Percentiles rank a stretch among this genome's conserved stretches.
Evolutionary conservation across 169 alveolate genomes (phyloP).

Genomic region (Cyclospora cayetanensis): DNA sequence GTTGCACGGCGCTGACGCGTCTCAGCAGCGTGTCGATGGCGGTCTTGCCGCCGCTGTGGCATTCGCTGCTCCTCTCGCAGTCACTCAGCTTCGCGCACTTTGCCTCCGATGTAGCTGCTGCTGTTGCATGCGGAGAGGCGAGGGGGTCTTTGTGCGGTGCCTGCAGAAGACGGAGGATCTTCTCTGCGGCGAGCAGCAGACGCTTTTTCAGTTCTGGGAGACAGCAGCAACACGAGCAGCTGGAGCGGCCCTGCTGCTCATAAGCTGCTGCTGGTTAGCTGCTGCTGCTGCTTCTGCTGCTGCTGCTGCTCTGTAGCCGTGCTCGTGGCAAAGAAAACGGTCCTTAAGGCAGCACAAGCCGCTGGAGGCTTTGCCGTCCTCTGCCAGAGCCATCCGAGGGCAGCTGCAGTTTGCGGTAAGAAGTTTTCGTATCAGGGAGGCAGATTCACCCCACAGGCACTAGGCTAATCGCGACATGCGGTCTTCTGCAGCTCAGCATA

Average conservation of each 20-base stretch:
- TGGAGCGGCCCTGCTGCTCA: neutral
- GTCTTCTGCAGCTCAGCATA: too few species aligned
- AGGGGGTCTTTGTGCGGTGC: neutral
- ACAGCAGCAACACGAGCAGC: conserved; percentile 14
- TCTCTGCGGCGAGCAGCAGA: neutral
- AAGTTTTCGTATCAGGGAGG: neutral
- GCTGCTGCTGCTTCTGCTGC: neutral
- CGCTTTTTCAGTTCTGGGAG: neutral
- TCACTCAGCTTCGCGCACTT: neutral
- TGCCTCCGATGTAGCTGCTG: neutral
- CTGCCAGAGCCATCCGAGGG: neutral
- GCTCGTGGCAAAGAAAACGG: neutral
- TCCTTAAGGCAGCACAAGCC: neutral
- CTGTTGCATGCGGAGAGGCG: too few species aligned
- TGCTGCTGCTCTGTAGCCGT: conserved; percentile 41
- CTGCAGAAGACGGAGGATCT: conserved; percentile 1
- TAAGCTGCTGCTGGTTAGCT: neutral
- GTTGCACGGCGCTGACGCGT: neutral
- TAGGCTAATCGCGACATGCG: too few species aligned
- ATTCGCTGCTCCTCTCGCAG: neutral
- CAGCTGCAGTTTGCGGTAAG: conserved; percentile 7
- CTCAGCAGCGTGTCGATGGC: neutral
- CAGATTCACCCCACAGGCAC: too few species aligned
- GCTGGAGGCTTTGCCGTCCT: neutral
- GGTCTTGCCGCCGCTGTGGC: neutral